Evolutionary conservation across 1,284 basidiomycete species (phyloP).

Genomic region (Ganoderma lucidum): DNA sequence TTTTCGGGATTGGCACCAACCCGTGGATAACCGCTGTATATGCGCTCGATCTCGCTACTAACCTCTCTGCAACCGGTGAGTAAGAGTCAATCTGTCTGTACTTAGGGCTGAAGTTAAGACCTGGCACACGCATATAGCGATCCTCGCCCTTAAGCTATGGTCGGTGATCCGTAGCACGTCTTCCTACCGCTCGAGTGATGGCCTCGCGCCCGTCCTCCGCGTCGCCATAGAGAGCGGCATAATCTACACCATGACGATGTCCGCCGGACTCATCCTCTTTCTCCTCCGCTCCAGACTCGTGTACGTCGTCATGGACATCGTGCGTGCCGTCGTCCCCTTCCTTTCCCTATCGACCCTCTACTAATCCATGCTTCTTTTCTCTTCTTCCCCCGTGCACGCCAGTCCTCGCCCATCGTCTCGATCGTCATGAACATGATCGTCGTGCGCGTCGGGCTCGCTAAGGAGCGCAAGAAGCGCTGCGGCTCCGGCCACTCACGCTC

Average conservation of each 20-base stretch:
- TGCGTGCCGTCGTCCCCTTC: constrained; percentile 20
- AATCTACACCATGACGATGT: constrained; percentile 42
- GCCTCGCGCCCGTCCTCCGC: constrained; percentile 37
- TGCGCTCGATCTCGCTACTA: constrained; percentile 39
- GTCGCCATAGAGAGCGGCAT: constrained; percentile 43
- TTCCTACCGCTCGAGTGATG: constrained; percentile 17
- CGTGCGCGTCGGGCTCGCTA: constrained; percentile 35
- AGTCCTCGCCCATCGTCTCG: constrained; percentile 42
- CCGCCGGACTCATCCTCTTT: constrained; percentile 41
- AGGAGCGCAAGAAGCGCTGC: constrained; percentile 22
- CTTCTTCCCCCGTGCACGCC: neutral
- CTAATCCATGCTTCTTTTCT: neutral
- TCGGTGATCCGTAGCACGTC: constrained; percentile 29
- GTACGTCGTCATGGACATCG: constrained; percentile 43
- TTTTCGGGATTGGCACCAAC: constrained; percentile 30
- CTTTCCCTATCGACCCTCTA: neutral
- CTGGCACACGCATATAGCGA: constrained; percentile 21
- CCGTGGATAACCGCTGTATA: constrained; percentile 42
- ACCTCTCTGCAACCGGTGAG: constrained; percentile 41
- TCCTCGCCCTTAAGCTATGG: constrained; percentile 39
- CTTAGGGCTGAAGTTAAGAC: neutral
- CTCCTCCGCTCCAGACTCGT: constrained; percentile 37
- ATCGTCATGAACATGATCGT: constrained; percentile 43
- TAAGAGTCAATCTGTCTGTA: neutral
- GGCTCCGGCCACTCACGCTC: neutral